phyloP scores from a whole-genome alignment of 208 protist species.

The Crithidia fasciculata region DNA sequence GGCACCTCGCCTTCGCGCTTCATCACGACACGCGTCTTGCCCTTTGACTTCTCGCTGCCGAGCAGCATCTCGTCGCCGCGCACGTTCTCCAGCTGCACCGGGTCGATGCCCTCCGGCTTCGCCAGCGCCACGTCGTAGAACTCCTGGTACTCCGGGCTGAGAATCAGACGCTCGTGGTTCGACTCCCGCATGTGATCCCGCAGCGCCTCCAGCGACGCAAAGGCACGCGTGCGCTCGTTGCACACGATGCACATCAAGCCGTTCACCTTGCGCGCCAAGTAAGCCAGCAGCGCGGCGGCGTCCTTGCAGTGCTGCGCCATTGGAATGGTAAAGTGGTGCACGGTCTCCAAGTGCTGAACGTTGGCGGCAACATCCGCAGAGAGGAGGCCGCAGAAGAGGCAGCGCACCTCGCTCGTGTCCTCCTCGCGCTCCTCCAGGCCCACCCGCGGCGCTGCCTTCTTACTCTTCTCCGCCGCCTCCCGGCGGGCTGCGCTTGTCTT shows the following conservation, averaged over 20 bases:
- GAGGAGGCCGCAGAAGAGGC: slow-evolving; percentile 81
- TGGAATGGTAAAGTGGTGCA: slow-evolving; percentile 85
- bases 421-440: slow-evolving; percentile 74
- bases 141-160: slow-evolving; percentile 83
- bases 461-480: slow-evolving; percentile 16
- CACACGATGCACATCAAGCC: slow-evolving; percentile 90
- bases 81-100: slow-evolving; percentile 55
- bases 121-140: slow-evolving; percentile 81
- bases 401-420: slow-evolving; percentile 78
- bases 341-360: slow-evolving; percentile 56
- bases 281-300: slow-evolving; percentile 62
- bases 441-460: slow-evolving; percentile 53
- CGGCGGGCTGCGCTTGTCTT: slow-evolving; percentile 43
- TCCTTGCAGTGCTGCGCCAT: slow-evolving; percentile 71
- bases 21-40: slow-evolving; percentile 49
- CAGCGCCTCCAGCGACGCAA: slow-evolving; percentile 74
- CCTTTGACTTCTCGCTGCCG: slow-evolving; percentile 17
- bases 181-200: slow-evolving; percentile 87
- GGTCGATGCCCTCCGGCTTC: slow-evolving; percentile 46
- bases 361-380: slow-evolving; percentile 59
- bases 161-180: slow-evolving; percentile 79
- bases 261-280: slow-evolving; percentile 89
- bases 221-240: slow-evolving; percentile 78
- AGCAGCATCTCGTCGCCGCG: slow-evolving; percentile 55
- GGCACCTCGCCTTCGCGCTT: slow-evolving; percentile 78